Evolutionary conservation across 192 early-diverging fungal genomes (phyloP).

Genomic region (Linnemannia zychae): DNA sequence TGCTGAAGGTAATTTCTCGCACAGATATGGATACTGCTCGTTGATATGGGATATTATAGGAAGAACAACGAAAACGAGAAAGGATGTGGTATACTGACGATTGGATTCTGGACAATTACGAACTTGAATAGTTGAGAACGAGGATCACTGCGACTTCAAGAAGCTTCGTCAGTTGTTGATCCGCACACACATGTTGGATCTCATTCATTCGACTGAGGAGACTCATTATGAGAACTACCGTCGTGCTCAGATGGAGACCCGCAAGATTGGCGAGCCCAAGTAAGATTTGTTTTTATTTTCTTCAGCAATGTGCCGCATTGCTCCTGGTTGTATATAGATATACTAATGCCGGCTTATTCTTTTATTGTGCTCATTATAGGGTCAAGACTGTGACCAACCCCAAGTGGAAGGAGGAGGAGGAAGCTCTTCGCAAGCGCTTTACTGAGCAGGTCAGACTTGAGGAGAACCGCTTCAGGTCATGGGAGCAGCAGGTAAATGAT

Average conservation of each 20-base stretch:
- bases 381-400: constrained; percentile 82
- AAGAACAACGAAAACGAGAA: no score
- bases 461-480: constrained; percentile 97
- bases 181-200: constrained; percentile 97
- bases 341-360: neutral
- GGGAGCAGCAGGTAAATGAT: constrained; percentile 84
- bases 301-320: no score
- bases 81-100: no score
- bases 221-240: constrained; percentile 96
- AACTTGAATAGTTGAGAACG: constrained; percentile 86
- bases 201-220: constrained; percentile 95
- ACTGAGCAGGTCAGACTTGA: constrained; percentile 97
- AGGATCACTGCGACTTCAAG: constrained; percentile 97
- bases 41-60: no score
- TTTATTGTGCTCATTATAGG: constrained; percentile 39
- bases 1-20: constrained; percentile 73
- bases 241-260: constrained; percentile 88
- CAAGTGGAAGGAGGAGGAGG: constrained; percentile 99
- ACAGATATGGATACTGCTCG: neutral
- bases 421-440: constrained; percentile 91
- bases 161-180: constrained; percentile 97
- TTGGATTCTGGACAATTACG: neutral
- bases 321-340: neutral
- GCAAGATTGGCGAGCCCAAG: constrained; percentile 90
- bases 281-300: constrained; percentile 33